Percentiles rank a stretch among this genome's conserved stretches.
Conservation (phyloP, 192 early-diverging fungal species). For the Coemansia umbellata region DNA sequence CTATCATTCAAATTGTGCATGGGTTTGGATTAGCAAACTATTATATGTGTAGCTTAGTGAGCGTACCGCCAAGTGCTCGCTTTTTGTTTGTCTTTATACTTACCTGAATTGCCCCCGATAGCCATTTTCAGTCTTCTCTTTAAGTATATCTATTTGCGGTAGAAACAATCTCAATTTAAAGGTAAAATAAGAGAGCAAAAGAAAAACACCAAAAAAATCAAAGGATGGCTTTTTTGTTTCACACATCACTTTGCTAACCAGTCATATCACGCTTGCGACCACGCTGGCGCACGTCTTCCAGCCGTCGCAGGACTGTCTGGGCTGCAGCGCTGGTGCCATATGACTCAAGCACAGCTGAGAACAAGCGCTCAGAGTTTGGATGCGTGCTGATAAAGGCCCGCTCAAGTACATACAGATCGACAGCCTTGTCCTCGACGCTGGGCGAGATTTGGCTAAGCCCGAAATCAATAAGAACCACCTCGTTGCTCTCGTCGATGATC, state of each 20-base stretch:
- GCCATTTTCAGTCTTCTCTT: conserved; percentile 5
- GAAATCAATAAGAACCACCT: conserved; percentile 87
- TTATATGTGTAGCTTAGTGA: too few relatives aligned
- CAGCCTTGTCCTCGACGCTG: conserved; percentile 92
- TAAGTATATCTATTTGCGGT: neutral
- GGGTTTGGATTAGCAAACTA: too few relatives aligned
- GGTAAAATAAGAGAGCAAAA: neutral
- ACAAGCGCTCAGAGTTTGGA: conserved; percentile 75
- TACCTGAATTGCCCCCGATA: conserved; percentile 6
- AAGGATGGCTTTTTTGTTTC: neutral
- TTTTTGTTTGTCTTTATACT: neutral
- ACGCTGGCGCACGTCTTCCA: conserved; percentile 80
- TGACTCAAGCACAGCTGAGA: conserved; percentile 65
- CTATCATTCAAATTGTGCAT: neutral
- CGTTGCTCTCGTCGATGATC: conserved; percentile 57
- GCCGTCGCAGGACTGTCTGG: conserved; percentile 55
- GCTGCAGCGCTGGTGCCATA: conserved; percentile 66
- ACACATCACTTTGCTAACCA: conserved; percentile 43
- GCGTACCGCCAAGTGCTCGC: too few relatives aligned
- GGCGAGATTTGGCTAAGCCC: conserved; percentile 84
- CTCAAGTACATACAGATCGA: conserved; percentile 99
- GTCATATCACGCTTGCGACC: conserved; percentile 82
- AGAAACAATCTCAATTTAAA: neutral
- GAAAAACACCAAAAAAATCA: neutral
- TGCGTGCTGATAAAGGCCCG: conserved; percentile 90